Percentiles rank a stretch among this genome's conserved stretches.
phyloP scores from a whole-genome alignment of 2,329 filamentous ascomycete genomes.

The Ceratocystis papillata region DNA sequence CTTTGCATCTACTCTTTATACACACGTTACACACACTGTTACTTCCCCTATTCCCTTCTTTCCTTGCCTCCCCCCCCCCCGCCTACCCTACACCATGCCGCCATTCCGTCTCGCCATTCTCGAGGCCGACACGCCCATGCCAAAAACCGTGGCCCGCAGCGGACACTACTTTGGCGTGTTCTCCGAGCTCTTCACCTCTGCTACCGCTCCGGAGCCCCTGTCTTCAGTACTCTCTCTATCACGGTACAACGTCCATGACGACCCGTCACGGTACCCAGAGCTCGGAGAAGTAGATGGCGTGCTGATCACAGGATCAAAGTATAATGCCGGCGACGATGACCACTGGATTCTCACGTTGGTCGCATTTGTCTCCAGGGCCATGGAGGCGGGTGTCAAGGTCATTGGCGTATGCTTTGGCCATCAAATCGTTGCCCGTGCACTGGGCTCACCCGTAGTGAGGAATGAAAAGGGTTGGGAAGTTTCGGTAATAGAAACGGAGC shows the following conservation, averaged over 20 bases:
- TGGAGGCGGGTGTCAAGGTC: constrained; percentile 54
- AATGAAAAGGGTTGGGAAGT: constrained; percentile 69
- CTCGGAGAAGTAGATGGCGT: constrained; percentile 70
- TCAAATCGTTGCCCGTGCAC: constrained; percentile 66
- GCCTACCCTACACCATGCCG: constrained; percentile 16
- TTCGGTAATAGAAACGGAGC: constrained; percentile 57
- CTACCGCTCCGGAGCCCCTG: constrained; percentile 37
- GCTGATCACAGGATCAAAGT: constrained; percentile 64
- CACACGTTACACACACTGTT: neutral
- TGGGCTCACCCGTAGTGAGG: constrained; percentile 55
- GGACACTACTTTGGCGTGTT: constrained; percentile 65
- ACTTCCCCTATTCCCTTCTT: neutral
- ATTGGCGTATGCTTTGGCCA: constrained; percentile 81
- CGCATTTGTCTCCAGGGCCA: constrained; percentile 50
- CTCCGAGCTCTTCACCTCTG: constrained; percentile 45
- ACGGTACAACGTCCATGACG: constrained; percentile 52
- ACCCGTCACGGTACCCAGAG: constrained; percentile 54
- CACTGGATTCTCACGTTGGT: constrained; percentile 69
- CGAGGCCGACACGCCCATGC: constrained; percentile 71
- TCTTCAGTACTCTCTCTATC: constrained; percentile 46
- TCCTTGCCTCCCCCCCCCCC: neutral
- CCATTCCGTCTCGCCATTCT: constrained; percentile 73
- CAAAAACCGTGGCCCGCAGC: constrained; percentile 52
- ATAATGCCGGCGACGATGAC: constrained; percentile 61
- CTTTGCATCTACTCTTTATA: too few species aligned